phyloP scores from a whole-genome alignment of 140 eudicot genomes.

The Flaveria floridana region DNA sequence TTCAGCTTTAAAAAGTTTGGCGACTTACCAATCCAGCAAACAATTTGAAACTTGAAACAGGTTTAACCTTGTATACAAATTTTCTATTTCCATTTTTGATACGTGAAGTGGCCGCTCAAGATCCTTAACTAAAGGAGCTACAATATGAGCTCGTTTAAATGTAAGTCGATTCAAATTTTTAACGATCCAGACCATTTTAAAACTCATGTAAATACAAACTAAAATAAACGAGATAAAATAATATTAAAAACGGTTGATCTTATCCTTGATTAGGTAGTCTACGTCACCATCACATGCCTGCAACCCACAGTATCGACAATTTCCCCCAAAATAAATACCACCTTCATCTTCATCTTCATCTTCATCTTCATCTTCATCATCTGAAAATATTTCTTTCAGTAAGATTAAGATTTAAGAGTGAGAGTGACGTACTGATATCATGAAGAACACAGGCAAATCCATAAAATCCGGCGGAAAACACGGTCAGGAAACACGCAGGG shows the following conservation, averaged over 20 bases:
- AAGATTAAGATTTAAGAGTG: not conserved
- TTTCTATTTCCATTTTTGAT: too few relatives aligned
- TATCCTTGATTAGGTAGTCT: not conserved
- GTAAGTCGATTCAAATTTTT: too few relatives aligned
- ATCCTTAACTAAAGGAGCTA: too few relatives aligned
- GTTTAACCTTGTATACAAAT: too few relatives aligned
- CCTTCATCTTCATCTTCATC: not conserved
- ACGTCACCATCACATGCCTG: not conserved
- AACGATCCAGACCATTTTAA: too few relatives aligned
- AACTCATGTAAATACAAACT: too few relatives aligned
- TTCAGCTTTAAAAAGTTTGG: too few relatives aligned
- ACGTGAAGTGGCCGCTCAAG: too few relatives aligned
- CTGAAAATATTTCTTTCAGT: not conserved
- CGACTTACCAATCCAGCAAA: too few relatives aligned
- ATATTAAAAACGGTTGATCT: not conserved
- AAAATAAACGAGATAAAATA: not conserved
- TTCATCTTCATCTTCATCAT: not conserved
- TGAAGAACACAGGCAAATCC: slow-evolving; percentile 53
- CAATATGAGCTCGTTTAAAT: too few relatives aligned
- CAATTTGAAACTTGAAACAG: too few relatives aligned
- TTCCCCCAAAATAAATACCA: not conserved
- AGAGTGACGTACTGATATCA: slow-evolving; percentile 16
- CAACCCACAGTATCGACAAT: not conserved
- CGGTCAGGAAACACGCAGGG: slow-evolving; percentile 43
- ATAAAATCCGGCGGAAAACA: slow-evolving; percentile 33